Base-by-base conservation (phyloP, 2,329 filamentous ascomycete species). In the Alternaria angustiovoidea region DNA sequence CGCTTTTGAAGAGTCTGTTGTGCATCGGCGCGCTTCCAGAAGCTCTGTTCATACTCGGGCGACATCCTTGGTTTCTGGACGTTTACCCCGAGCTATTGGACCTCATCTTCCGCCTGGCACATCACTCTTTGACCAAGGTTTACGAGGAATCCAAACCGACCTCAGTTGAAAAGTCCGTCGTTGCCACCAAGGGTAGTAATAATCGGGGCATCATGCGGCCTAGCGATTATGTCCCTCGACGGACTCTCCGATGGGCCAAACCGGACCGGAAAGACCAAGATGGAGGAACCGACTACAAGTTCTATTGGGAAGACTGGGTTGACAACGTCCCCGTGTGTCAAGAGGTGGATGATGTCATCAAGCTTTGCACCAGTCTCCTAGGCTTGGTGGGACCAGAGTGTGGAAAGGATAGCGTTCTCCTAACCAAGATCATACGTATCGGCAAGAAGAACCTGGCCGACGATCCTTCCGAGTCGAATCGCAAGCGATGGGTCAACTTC, bases 221-320 rank as follows among this genome's bases (percentile, higher is more conserved):
- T 77, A 67, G 62, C 36, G 84, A 88, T 52, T 83, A 88, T 26
- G 80, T 85, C 3, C 81, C 86, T n/a, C 88, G 87, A 67, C 91
- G 90, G 72, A 84, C 87, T 16, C 83, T 95, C 65, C 87, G 91
- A 62, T 97, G 94, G 94, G 91, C 93, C 5, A 90, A 91, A 69
- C 88, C 93, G 5, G 94, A 97, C 69, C 89, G 88, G 67, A 85
- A 85, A 64, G 92, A 95, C 71, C 88, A 88, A 26, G 89, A 89
- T 55, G 92, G 93, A 67, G 85, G 86, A n/a, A 87, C 83, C 12
- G 85, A 91, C 53, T 98, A 97, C 76, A 88, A 91, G 34, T 98
- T 96, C 75, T 99, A 99, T 78, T 97, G 95, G 89, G 93, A 97
- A 60, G 95, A 98, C 69, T 99, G 95, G 95, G 86, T 89, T 2